Conservation (phyloP, 306 rosid species). For the Leucaena leucocephala region DNA sequence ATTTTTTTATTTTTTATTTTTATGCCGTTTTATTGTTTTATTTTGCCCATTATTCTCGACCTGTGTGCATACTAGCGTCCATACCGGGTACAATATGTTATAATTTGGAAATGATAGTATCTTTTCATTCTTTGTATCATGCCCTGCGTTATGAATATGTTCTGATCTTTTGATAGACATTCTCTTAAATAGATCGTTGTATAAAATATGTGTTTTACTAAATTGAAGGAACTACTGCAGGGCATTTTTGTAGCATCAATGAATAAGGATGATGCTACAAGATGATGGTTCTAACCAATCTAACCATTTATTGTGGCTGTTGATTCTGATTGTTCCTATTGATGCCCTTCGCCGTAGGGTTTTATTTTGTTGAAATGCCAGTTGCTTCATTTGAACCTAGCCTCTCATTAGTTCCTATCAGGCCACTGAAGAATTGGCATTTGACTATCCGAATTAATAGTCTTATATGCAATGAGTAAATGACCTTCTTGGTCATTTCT, state of each 20-base stretch:
- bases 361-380: not conserved
- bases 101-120: conserved; percentile 23
- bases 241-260: not conserved
- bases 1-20: not conserved
- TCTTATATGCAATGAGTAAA: conserved; percentile 1
- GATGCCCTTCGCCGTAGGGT: not conserved
- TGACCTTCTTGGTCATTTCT: not conserved
- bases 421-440: not conserved
- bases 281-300: not conserved
- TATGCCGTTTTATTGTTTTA: conserved; percentile 8
- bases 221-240: not conserved
- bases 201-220: not conserved
- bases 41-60: conserved; percentile 19
- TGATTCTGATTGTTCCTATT: not conserved
- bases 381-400: not conserved
- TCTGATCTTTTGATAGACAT: conserved; percentile 12
- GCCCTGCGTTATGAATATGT: conserved; percentile 18
- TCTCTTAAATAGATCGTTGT: not conserved
- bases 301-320: not conserved
- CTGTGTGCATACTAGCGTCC: not conserved
- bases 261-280: not conserved
- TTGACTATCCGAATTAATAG: conserved; percentile 1
- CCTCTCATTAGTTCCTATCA: not conserved
- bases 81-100: conserved; percentile 26
- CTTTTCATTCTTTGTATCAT: not conserved